Evolutionary conservation across 2,329 filamentous ascomycete species (phyloP), one percentile per base, ranked within the genome.

Genomic region (Albifimbria verrucaria): DNA sequence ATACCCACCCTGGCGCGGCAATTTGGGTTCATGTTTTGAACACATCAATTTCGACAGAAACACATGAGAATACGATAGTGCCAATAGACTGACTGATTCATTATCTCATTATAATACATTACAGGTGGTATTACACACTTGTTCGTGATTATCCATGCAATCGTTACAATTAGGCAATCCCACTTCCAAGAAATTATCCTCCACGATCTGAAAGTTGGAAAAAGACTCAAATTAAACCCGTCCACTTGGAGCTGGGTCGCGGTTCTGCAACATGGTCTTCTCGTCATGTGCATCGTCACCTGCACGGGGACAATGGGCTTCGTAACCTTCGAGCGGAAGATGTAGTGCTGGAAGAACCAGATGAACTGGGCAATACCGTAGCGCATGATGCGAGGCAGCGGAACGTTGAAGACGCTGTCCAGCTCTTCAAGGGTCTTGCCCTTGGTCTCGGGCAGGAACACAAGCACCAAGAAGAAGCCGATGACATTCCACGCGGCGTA

Each of bases 401-500:
- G 70, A 17, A 71, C 61, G 25, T 58, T 58, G n/a, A 71, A 71
- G 0, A 71, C 67, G 17, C 57, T 62, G 20, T 71, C 68, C 0
- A 71, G 65, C 48, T 71, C 68, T 50, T 71, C 68, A 1, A 71
- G 60, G 0, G 68, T 71, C 28, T 68, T 32, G 7, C 61, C 61
- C 61, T 71, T 71, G 0, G 69, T 71, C 53, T 71, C 69, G 2
- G 69, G 69, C 0, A 71, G 59, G 4, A 69, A 41, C 54, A 70
- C 70, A 47, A 67, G 69, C 12, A 61, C 59, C 6, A 70, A 64
- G 5, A 68, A n/a, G 57, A 62, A 70, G 0, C 67, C 67, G 9
- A 70, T 57, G 1, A 70, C 3, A 32, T 69, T 70, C 68, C 68
- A 75, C 2, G 62, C 67, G 0, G 71, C 72, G 23, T 72, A 73